Base-by-base conservation (phyloP, 1,139 yeast species). In the Blastobotrys proliferans region DNA sequence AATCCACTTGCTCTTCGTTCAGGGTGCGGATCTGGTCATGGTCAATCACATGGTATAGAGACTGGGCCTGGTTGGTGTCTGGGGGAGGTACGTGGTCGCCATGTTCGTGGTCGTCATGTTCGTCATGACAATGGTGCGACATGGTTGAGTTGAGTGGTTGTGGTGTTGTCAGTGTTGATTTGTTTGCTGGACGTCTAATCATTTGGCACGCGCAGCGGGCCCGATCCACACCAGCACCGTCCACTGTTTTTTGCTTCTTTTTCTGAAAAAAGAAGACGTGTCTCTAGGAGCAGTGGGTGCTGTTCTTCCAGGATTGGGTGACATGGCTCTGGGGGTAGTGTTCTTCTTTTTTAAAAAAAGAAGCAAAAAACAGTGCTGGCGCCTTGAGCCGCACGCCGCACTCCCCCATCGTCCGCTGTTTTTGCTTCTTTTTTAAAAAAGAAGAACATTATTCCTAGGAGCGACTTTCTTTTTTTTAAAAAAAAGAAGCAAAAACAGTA, bases 31-130 rank as follows among this genome's bases (percentile, higher is more conserved):
- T 68, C 38, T 77, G 79, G 22, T 74, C 69, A 13, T 78, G 70
- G 55, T 83, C 82, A 26, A 90, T 79, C 54, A 75, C 73, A 22
- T 70, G 64, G 51, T 76, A 74, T 17, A 90, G 69, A 5, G 87
- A 79, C 58, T 87, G 95, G 0, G 88, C 73, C 8, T 73, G 69
- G 39, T 70, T 73, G 0, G 96, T 86, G 21, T 84, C 82, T 16
- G 82, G 77, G 17, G 95, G 95, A 1, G 94, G 78, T 3, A 72
- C 68, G 46, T 73, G 75, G 38, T 62, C 64, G 27, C 52, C 64
- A 35, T 62, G 63, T 27, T 55, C 62, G 25, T 55, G 62, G 2
- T 50, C 54, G 28, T 47, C 49, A 22, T 38, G 39, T 18, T 43
- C 45, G 20, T 43, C 39, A 25, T 43, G 40, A 25, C 43, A 29